A percentile compares a stretch with the other conserved stretches of the same genome.
Conservation (phyloP, 768 basidiomycete species). For the Hortiboletus flavorubellus region DNA sequence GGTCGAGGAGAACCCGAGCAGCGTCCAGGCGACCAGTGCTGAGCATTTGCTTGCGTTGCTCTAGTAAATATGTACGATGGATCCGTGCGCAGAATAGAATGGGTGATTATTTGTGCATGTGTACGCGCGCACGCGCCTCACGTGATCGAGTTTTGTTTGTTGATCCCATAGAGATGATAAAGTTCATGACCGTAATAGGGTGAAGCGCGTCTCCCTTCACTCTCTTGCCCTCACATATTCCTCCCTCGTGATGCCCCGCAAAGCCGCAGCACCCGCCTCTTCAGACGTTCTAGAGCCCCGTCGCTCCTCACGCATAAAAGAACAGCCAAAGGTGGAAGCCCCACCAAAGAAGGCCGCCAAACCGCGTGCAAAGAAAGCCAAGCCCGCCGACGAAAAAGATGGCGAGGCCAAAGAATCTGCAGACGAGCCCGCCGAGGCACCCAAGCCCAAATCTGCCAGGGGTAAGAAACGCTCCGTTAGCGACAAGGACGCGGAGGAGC, state of each 20-base stretch:
- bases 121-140: constrained; percentile 31
- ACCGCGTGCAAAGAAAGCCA: constrained; percentile 49
- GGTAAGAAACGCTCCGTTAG: constrained; percentile 54
- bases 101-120: constrained; percentile 27
- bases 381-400: constrained; percentile 42
- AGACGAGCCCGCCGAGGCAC: constrained; percentile 28
- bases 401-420: constrained; percentile 38
- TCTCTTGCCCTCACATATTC: constrained; percentile 16
- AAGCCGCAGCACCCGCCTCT: constrained; percentile 50
- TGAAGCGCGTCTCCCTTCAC: constrained; percentile 31
- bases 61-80: constrained; percentile 1
- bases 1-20: constrained; percentile 13
- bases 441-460: constrained; percentile 44
- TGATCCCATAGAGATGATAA: constrained; percentile 32
- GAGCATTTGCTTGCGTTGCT: constrained; percentile 11
- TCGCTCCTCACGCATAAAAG: constrained; percentile 75
- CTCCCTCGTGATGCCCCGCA: constrained; percentile 57
- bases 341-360: constrained; percentile 61
- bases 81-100: constrained; percentile 18
- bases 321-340: constrained; percentile 53
- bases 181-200: constrained; percentile 29
- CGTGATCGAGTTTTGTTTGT: constrained; percentile 36
- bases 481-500: constrained; percentile 39
- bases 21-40: constrained; percentile 10
- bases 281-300: constrained; percentile 47